Percentiles rank a stretch among this genome's conserved stretches.
Evolutionary conservation across 306 rosid species (phyloP).

Genomic region (Prunus fruticosa): DNA sequence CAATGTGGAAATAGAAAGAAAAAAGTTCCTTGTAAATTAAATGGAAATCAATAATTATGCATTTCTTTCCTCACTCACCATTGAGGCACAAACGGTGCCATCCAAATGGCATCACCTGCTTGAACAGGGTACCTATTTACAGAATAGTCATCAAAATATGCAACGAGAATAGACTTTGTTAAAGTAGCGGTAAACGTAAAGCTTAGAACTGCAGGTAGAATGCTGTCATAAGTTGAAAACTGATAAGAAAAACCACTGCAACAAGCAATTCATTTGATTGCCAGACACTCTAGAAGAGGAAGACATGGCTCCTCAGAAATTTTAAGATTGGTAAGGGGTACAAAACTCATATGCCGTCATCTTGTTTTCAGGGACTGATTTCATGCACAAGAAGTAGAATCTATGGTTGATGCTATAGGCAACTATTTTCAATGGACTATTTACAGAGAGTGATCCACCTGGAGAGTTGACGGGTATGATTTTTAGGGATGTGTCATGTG

Average conservation of each 20-base stretch:
- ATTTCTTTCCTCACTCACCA: conserved; percentile 47
- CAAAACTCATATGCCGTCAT: not conserved
- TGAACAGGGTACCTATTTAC: conserved; percentile 81
- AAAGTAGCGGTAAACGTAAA: not conserved
- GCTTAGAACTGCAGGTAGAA: conserved; percentile 4
- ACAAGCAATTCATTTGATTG: not conserved
- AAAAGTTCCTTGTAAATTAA: not conserved
- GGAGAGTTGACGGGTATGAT: not conserved
- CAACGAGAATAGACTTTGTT: conserved; percentile 1
- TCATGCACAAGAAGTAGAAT: not conserved
- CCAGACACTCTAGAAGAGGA: not conserved
- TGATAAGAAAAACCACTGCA: not conserved
- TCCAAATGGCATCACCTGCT: conserved; percentile 95
- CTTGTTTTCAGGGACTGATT: not conserved
- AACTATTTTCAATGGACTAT: not conserved
- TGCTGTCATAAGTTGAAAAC: not conserved
- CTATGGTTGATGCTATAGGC: not conserved
- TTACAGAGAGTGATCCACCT: not conserved
- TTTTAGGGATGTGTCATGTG: not conserved
- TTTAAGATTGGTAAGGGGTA: not conserved
- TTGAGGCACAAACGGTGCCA: conserved; percentile 98
- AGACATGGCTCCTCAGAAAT: not conserved
- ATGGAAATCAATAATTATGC: not conserved
- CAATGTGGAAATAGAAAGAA: not conserved
- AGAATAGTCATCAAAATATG: not conserved